Percentiles rank a stretch among this genome's conserved stretches.
phyloP scores from a whole-genome alignment of 2,329 filamentous ascomycete species.

The Pestalotiopsis sp. region DNA sequence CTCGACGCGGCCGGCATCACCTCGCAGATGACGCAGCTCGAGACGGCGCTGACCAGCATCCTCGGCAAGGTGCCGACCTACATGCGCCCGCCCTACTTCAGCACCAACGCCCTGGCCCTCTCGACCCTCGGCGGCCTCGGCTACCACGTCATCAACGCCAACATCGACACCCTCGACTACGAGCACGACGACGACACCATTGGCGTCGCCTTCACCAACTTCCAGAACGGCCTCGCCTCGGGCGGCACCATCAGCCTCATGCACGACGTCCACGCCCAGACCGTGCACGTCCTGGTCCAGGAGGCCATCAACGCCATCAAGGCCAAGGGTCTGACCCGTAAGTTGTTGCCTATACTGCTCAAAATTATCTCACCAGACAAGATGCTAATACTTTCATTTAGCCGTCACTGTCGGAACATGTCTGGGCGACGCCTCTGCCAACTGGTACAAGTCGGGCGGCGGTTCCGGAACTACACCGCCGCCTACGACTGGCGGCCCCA shows the following conservation, averaged over 20 bases:
- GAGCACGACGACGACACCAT: conserved; percentile 34
- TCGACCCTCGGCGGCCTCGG: conserved; percentile 43
- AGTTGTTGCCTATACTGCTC: neutral
- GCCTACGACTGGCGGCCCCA: neutral
- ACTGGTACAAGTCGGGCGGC: conserved; percentile 17
- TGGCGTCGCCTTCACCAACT: conserved; percentile 33
- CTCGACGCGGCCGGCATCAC: conserved; percentile 38
- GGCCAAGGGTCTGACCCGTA: conserved; percentile 13
- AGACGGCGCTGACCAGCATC: conserved; percentile 48
- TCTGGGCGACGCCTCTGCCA: conserved; percentile 18
- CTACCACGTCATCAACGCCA: conserved; percentile 50
- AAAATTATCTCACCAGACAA: too few relatives aligned
- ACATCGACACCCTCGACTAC: conserved; percentile 51
- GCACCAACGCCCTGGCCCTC: conserved; percentile 37
- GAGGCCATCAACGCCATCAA: conserved; percentile 31
- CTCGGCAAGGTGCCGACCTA: conserved; percentile 49
- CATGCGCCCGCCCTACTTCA: conserved; percentile 53
- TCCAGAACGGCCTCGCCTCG: conserved; percentile 31
- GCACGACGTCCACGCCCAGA: conserved; percentile 40
- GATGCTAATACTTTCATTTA: neutral
- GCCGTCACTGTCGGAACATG: conserved; percentile 20
- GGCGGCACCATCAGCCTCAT: conserved; percentile 36
- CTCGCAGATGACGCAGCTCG: conserved; percentile 47
- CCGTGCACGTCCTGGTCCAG: conserved; percentile 34
- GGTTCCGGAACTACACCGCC: neutral